A percentile compares a stretch with the other conserved stretches of the same genome.
phyloP scores from a whole-genome alignment of 495 filamentous ascomycete species.

The Neurospora tetraspora region DNA sequence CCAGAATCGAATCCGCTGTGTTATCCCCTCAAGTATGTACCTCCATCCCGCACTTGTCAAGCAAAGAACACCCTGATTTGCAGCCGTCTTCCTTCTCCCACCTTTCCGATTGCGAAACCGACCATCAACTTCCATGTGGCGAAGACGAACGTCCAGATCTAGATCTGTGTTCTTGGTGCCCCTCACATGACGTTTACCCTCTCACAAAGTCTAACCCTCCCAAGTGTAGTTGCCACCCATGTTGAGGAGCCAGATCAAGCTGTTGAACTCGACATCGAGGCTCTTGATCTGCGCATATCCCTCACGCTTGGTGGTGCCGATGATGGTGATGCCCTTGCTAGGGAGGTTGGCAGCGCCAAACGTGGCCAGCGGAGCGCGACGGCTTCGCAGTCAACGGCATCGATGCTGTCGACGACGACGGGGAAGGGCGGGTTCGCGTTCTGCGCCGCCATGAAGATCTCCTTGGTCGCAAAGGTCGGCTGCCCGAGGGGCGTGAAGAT shows the following conservation, averaged over 20 bases:
- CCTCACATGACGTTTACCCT: background rate
- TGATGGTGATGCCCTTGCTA: slow-evolving; percentile 23
- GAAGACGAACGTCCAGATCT: background rate
- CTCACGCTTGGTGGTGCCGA: slow-evolving; percentile 19
- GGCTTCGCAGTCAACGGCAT: slow-evolving; percentile 23
- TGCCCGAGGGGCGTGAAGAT: slow-evolving; percentile 22
- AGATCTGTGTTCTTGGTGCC: background rate
- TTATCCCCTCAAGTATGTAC: background rate
- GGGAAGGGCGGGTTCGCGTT: slow-evolving; percentile 24
- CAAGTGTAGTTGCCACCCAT: slow-evolving; percentile 27
- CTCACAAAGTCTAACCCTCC: slow-evolving; percentile 15
- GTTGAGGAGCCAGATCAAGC: slow-evolving; percentile 27
- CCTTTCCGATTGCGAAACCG: background rate
- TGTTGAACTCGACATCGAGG: slow-evolving; percentile 29
- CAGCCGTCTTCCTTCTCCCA: background rate
- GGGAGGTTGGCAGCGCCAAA: slow-evolving; percentile 25
- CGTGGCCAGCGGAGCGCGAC: slow-evolving; percentile 25
- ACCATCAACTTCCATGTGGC: background rate
- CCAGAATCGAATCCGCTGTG: background rate
- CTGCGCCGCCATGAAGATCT: slow-evolving; percentile 28
- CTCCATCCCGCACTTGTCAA: background rate
- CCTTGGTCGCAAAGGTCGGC: slow-evolving; percentile 26
- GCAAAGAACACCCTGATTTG: background rate
- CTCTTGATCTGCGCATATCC: slow-evolving; percentile 23
- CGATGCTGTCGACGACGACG: slow-evolving; percentile 21